phyloP scores from a whole-genome alignment of 139 green algal species.

The Coelastrella sp. region DNA sequence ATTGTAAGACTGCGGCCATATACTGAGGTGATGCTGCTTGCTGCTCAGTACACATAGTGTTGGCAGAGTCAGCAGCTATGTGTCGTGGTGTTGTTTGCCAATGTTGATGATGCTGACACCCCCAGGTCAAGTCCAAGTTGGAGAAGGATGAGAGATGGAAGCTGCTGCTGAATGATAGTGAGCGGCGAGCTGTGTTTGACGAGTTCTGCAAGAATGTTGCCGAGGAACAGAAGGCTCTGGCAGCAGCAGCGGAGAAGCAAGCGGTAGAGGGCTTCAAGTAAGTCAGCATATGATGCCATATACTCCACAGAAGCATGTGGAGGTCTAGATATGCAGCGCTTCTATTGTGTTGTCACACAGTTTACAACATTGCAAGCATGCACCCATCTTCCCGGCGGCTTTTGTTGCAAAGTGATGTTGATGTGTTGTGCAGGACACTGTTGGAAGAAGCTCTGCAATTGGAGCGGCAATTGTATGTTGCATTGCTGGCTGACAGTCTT shows the following conservation, averaged over 20 bases:
- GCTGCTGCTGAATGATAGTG: slow-evolving; percentile 63
- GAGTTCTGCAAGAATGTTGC: slow-evolving; percentile 77
- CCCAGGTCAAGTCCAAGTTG: slow-evolving; percentile 32
- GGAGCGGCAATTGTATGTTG: slow-evolving; percentile 50
- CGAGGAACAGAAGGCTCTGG: slow-evolving; percentile 47
- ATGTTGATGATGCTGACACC: not conserved
- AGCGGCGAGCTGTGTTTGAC: slow-evolving; percentile 80
- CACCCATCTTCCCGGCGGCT: not conserved
- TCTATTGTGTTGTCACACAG: too few species aligned
- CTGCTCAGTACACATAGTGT: too few species aligned
- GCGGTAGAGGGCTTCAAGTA: slow-evolving; percentile 30
- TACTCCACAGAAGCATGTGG: too few species aligned
- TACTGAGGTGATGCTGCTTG: too few species aligned
- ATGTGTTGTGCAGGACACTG: slow-evolving; percentile 53
- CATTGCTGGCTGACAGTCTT: slow-evolving; percentile 10
- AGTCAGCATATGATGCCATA: not conserved
- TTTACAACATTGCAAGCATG: not conserved
- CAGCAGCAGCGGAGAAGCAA: slow-evolving; percentile 17
- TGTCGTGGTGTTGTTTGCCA: not conserved
- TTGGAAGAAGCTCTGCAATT: slow-evolving; percentile 71
- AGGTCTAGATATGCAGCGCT: too few species aligned
- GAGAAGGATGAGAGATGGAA: slow-evolving; percentile 51
- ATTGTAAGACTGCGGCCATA: too few species aligned
- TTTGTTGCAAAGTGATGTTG: not conserved
- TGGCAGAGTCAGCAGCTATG: too few species aligned